phyloP scores from a whole-genome alignment of 192 early-diverging fungal genomes.

The Backusella parvicylindrica region DNA sequence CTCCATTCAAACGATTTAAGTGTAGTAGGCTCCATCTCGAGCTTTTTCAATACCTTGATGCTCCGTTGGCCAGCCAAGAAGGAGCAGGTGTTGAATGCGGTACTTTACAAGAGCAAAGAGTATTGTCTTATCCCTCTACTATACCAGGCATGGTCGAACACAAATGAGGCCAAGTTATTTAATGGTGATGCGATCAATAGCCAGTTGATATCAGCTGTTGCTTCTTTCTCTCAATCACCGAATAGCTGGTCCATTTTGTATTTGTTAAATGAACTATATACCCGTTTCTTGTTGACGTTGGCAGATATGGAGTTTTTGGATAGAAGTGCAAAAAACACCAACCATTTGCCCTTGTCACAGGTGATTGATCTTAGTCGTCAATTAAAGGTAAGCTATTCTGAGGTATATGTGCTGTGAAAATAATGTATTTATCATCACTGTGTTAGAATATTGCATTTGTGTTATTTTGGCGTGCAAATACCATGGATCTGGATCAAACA shows the following conservation, averaged over 20 bases:
- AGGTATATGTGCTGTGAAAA: no score
- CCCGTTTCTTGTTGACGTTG: conserved; percentile 68
- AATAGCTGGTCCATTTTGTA: conserved; percentile 59
- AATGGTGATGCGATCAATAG: not conserved
- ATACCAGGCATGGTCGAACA: conserved; percentile 12
- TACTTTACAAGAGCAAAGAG: conserved; percentile 34
- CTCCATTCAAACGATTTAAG: not conserved
- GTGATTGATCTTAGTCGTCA: conserved; percentile 49
- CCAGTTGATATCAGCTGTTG: not conserved
- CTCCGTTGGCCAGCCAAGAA: conserved; percentile 55
- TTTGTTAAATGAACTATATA: conserved; percentile 72
- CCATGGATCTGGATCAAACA: conserved; percentile 33
- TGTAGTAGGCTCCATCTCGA: conserved; percentile 3
- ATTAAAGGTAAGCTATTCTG: conserved; percentile 47
- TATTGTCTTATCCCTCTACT: conserved; percentile 3
- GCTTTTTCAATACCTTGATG: conserved; percentile 53
- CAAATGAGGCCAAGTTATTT: not conserved
- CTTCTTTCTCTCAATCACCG: conserved; percentile 14
- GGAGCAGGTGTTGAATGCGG: conserved; percentile 44
- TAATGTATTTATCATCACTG: no score
- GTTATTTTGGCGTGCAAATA: conserved; percentile 64
- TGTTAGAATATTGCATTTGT: conserved; percentile 73
- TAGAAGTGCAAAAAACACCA: conserved; percentile 28
- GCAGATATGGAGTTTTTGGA: conserved; percentile 88
- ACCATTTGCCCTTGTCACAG: conserved; percentile 48